phyloP scores from a whole-genome alignment of 2,329 filamentous ascomycete species.

The Microsporum audouinii region DNA sequence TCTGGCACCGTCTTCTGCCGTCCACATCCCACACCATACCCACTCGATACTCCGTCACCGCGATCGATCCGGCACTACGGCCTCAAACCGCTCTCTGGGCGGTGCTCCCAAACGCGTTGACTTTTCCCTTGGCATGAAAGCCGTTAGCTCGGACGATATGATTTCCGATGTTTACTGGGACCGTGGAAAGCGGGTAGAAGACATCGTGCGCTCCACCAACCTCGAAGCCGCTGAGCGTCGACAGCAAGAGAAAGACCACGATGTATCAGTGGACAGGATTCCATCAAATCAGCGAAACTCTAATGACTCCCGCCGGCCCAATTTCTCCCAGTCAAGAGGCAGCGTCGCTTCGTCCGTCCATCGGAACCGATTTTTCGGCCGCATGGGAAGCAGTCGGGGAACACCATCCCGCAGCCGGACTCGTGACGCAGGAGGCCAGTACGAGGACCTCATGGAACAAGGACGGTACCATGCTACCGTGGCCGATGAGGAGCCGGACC shows the following conservation, averaged over 20 bases:
- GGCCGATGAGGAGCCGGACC: not conserved
- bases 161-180: slow-evolving; percentile 56
- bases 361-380: slow-evolving; percentile 52
- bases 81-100: slow-evolving; percentile 40
- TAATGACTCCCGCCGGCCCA: slow-evolving; percentile 17
- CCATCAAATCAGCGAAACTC: slow-evolving; percentile 16
- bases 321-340: slow-evolving; percentile 9
- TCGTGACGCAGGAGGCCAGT: slow-evolving; percentile 20
- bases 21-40: slow-evolving; percentile 23
- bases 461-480: slow-evolving; percentile 33
- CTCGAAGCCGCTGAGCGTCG: slow-evolving; percentile 31
- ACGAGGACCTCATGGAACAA: slow-evolving; percentile 35
- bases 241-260: slow-evolving; percentile 19
- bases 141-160: slow-evolving; percentile 46
- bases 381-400: slow-evolving; percentile 26
- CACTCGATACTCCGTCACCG: slow-evolving; percentile 45
- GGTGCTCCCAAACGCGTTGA: slow-evolving; percentile 56
- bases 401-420: not conserved
- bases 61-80: slow-evolving; percentile 21
- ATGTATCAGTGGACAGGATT: slow-evolving; percentile 9
- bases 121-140: slow-evolving; percentile 57
- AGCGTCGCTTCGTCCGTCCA: slow-evolving; percentile 34
- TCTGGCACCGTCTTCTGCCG: slow-evolving; percentile 28
- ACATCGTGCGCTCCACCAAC: slow-evolving; percentile 30
- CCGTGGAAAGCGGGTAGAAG: slow-evolving; percentile 33